Percentiles rank a stretch among this genome's conserved stretches.
These are phyloP conservation scores for Ceratocystis alfenasii DNA, from an alignment of 2,329 filamentous ascomycete genomes.

Conservation along the genomic window DNA sequence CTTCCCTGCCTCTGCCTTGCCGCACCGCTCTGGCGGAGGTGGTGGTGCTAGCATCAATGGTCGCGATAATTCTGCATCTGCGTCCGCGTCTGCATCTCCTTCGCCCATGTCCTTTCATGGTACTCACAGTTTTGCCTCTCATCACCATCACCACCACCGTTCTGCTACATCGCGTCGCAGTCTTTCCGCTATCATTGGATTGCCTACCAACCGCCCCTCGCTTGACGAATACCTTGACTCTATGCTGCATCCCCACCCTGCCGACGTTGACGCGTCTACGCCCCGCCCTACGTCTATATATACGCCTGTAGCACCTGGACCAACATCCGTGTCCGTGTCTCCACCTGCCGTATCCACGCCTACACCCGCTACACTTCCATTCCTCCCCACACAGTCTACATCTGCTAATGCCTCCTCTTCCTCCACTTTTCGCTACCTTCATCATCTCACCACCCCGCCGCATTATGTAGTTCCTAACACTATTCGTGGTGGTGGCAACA, in stretches of 20 bases:
- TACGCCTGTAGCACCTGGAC: neutral
- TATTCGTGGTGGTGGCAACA: neutral
- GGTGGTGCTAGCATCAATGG: neutral
- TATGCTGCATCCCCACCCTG: neutral
- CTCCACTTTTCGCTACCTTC: neutral
- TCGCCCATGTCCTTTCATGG: neutral
- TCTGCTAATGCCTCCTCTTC: neutral
- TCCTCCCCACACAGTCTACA: neutral
- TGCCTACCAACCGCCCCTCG: conserved; percentile 1
- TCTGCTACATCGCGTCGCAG: neutral
- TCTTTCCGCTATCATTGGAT: conserved; percentile 1
- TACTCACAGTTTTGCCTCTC: neutral
- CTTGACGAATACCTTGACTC: conserved; percentile 8
- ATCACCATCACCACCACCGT: neutral
- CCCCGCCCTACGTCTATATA: neutral
- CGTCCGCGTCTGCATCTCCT: neutral
- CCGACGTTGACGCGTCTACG: neutral
- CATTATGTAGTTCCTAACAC: neutral
- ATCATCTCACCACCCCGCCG: neutral
- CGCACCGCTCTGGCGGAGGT: neutral
- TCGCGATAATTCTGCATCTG: neutral
- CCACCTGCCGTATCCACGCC: neutral
- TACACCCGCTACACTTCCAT: neutral
- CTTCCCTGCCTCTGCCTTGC: conserved; percentile 3
- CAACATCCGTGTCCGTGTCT: no score